These are phyloP conservation scores for Agapanthus africanus DNA, from an alignment of 106 monocot genomes.

Conservation along the genomic window DNA sequence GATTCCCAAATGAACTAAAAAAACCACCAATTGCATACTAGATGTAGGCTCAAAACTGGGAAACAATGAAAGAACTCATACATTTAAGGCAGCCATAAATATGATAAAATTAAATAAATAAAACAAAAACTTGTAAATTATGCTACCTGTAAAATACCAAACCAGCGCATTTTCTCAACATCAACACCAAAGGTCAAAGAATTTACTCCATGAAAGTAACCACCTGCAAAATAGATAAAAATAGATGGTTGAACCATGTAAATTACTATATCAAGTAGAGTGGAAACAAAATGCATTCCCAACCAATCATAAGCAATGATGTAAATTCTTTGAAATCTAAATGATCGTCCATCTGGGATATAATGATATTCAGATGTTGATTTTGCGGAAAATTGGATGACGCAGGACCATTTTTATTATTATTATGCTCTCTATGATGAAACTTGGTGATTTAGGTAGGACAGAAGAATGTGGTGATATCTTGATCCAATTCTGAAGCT, in stretches of 20 bases:
- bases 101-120: not conserved
- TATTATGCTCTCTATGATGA: no score
- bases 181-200: conserved; percentile 69
- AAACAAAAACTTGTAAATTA: not conserved
- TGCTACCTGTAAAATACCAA: conserved; percentile 81
- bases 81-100: no score
- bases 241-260: not conserved
- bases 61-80: not conserved
- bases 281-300: not conserved
- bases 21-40: not conserved
- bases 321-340: no score
- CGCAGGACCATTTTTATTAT: no score
- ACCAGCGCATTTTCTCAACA: conserved; percentile 57
- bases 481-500: no score
- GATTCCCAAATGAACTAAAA: not conserved
- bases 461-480: no score
- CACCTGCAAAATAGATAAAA: conserved; percentile 35
- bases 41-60: conserved; percentile 2
- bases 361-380: no score
- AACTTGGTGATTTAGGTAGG: no score
- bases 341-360: no score
- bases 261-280: not conserved
- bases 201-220: conserved; percentile 78
- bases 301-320: no score
- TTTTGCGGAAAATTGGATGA: no score